Conservation (phyloP, 257 asterid genomes). For the Capsicum pubescens region DNA sequence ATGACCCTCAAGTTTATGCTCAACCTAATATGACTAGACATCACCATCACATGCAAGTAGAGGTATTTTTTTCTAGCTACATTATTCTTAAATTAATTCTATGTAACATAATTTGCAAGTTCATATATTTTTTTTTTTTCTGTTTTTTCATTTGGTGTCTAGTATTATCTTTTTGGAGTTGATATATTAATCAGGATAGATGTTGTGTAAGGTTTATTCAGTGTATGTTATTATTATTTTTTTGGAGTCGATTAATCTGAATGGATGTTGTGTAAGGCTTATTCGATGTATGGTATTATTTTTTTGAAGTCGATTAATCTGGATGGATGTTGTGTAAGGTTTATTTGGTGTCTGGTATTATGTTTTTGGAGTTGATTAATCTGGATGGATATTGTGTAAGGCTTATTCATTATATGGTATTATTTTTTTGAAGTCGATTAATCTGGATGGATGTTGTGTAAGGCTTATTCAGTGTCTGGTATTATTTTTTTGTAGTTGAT, state of each 20-base stretch:
- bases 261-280: neutral
- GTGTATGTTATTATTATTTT: neutral
- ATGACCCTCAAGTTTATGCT: constrained; percentile 53
- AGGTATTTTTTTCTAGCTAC: constrained; percentile 49
- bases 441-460: too few species aligned
- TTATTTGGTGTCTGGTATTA: too few species aligned
- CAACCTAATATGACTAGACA: constrained; percentile 66
- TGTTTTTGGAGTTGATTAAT: too few species aligned
- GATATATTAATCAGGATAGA: neutral
- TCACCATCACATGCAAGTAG: constrained; percentile 55
- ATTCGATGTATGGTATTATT: too few species aligned
- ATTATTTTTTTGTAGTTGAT: too few species aligned
- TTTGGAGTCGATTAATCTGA: neutral
- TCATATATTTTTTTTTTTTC: too few species aligned
- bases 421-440: too few species aligned
- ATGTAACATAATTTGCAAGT: neutral
- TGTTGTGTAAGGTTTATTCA: neutral
- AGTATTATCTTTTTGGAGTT: neutral
- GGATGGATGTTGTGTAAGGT: too few species aligned
- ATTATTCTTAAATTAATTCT: constrained; percentile 21
- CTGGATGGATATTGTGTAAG: too few species aligned
- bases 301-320: too few species aligned
- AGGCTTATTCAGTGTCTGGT: too few species aligned
- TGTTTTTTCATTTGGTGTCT: neutral
- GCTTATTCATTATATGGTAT: too few species aligned